These are phyloP conservation scores for Sporothrix mexicana DNA, from an alignment of 2,329 filamentous ascomycete species.

Conservation along the genomic window DNA sequence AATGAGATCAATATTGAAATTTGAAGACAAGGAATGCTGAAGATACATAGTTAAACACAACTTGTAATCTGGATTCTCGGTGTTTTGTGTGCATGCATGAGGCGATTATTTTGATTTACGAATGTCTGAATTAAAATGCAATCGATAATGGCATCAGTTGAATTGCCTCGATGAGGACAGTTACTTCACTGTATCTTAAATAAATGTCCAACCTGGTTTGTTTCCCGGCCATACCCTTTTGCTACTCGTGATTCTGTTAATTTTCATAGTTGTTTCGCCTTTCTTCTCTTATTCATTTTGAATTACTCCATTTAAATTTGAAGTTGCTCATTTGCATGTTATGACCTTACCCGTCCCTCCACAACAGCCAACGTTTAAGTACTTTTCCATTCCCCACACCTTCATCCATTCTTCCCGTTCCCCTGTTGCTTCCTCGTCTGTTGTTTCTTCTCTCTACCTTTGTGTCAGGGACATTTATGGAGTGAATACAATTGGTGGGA, in stretches of 20 bases:
- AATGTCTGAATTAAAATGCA: neutral
- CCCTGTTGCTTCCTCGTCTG: neutral
- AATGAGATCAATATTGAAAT: neutral
- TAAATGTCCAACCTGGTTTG: slow-evolving; percentile 10
- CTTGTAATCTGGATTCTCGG: neutral
- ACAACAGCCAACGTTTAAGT: neutral
- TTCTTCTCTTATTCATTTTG: neutral
- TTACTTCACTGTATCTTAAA: slow-evolving; percentile 5
- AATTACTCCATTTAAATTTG: neutral
- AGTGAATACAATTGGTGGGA: neutral
- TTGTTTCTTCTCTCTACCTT: neutral
- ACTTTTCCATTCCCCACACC: neutral
- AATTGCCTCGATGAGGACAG: neutral
- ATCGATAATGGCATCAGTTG: neutral
- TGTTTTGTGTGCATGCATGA: neutral
- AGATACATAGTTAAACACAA: neutral
- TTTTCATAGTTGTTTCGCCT: neutral
- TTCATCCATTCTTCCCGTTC: neutral
- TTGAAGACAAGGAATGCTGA: neutral
- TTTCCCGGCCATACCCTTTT: neutral
- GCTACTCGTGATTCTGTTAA: neutral
- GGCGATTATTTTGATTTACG: neutral
- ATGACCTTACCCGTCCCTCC: slow-evolving; percentile 13
- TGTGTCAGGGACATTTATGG: neutral
- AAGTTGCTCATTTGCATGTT: neutral